Evolutionary conservation across 495 filamentous ascomycete genomes (phyloP).

Genomic region (Talaromyces proteolyticus): DNA sequence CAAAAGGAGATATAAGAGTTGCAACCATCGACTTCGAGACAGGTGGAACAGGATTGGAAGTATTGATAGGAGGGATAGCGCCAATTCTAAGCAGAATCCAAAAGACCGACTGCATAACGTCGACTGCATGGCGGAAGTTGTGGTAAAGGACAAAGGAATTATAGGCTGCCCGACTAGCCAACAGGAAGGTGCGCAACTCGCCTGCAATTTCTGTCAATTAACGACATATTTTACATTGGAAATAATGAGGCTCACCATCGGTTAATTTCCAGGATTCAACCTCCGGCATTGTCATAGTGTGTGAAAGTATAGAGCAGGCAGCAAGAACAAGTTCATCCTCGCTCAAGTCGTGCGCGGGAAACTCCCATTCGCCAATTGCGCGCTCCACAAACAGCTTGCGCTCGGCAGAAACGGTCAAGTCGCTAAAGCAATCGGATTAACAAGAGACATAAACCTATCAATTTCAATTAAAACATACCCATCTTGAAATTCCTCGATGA

Average conservation of each 20-base stretch:
- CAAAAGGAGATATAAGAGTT: conserved; percentile 69
- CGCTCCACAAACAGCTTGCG: conserved; percentile 56
- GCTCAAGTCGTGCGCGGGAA: conserved; percentile 80
- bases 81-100: conserved; percentile 83
- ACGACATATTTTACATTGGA: not conserved
- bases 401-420: conserved; percentile 43
- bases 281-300: conserved; percentile 78
- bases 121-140: conserved; percentile 95
- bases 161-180: conserved; percentile 82
- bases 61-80: conserved; percentile 62
- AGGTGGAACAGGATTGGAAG: conserved; percentile 15
- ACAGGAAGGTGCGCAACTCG: conserved; percentile 70
- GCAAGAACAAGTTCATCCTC: conserved; percentile 84
- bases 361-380: conserved; percentile 77
- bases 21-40: conserved; percentile 57
- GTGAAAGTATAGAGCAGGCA: conserved; percentile 78
- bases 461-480: conserved; percentile 16
- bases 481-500: conserved; percentile 45
- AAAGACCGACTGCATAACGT: conserved; percentile 92
- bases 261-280: conserved; percentile 73
- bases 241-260: conserved; percentile 34
- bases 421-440: conserved; percentile 15
- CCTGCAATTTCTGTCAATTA: conserved; percentile 17
- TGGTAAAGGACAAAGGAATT: conserved; percentile 97
- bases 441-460: not conserved